A percentile compares a stretch with the other conserved stretches of the same genome.
phyloP scores from a whole-genome alignment of 495 filamentous ascomycete genomes.

The Copromyces sp. region DNA sequence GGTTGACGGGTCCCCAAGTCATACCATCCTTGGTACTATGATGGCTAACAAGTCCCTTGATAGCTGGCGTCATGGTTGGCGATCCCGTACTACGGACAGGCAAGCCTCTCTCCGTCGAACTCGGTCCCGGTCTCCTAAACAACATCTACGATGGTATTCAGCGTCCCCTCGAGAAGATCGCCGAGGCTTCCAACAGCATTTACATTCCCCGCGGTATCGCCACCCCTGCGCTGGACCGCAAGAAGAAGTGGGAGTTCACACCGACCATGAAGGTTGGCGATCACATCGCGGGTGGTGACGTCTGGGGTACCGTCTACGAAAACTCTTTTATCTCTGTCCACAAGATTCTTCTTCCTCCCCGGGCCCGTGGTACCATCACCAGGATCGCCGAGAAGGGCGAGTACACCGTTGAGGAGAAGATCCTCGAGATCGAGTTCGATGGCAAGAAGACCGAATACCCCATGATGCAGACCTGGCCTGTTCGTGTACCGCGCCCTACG shows the following conservation, averaged over 20 bases:
- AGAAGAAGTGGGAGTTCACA: constrained; percentile 91
- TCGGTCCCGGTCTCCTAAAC: constrained; percentile 94
- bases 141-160: constrained; percentile 99
- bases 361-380: constrained; percentile 85
- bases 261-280: constrained; percentile 88
- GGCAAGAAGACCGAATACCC: constrained; percentile 82
- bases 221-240: constrained; percentile 77
- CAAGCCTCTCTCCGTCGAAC: constrained; percentile 93
- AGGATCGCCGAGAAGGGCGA: constrained; percentile 76
- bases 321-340: constrained; percentile 93
- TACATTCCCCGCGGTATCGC: constrained; percentile 94
- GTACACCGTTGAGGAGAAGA: constrained; percentile 90
- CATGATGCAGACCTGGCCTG: constrained; percentile 99
- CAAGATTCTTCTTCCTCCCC: constrained; percentile 88
- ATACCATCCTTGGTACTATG: constrained; percentile 8
- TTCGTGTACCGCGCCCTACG: constrained; percentile 84
- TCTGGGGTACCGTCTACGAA: constrained; percentile 89
- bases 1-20: constrained; percentile 2
- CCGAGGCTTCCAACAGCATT: constrained; percentile 66
- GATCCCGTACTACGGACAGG: constrained; percentile 84
- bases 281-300: constrained; percentile 90
- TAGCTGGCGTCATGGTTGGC: constrained; percentile 91
- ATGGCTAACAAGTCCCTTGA: constrained; percentile 2
- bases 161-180: constrained; percentile 79
- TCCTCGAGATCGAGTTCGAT: constrained; percentile 94